Percentiles rank a stretch among this genome's conserved stretches.
These are phyloP conservation scores for Scedosporium apiospermum DNA, from an alignment of 2,329 filamentous ascomycete genomes.

Conservation along the genomic window DNA sequence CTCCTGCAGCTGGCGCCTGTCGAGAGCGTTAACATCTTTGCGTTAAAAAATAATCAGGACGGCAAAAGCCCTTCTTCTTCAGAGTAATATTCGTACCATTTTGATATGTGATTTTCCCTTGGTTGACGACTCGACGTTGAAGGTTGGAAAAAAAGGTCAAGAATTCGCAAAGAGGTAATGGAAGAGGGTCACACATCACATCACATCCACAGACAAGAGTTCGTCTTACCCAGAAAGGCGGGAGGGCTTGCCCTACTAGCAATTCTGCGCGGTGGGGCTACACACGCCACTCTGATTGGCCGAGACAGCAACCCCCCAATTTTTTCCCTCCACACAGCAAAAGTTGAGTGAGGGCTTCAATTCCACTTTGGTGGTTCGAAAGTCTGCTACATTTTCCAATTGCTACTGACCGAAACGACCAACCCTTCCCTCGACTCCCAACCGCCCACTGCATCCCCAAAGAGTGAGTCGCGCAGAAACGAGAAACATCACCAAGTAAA, in stretches of 20 bases:
- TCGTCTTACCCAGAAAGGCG: slow-evolving; percentile 1
- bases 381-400: slow-evolving; percentile 1
- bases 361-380: slow-evolving; percentile 2
- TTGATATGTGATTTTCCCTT: slow-evolving; percentile 25
- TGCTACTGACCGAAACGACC: not conserved
- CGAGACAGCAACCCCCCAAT: slow-evolving; percentile 23
- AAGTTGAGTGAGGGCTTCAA: slow-evolving; percentile 6
- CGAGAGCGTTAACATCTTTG: slow-evolving; percentile 13
- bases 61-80: not conserved
- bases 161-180: slow-evolving; percentile 7
- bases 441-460: not conserved
- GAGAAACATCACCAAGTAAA: slow-evolving; percentile 1
- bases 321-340: slow-evolving; percentile 16
- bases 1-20: slow-evolving; percentile 35
- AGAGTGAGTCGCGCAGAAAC: not conserved
- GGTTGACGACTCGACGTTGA: slow-evolving; percentile 22
- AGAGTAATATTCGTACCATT: slow-evolving; percentile 25
- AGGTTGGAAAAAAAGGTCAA: slow-evolving; percentile 12
- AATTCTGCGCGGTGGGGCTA: slow-evolving; percentile 18
- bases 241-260: slow-evolving; percentile 34
- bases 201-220: not conserved
- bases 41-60: not conserved
- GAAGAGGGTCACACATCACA: slow-evolving; percentile 3
- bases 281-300: slow-evolving; percentile 25
- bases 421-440: slow-evolving; percentile 5